phyloP scores from a whole-genome alignment of 192 early-diverging fungal species.

The Dimargaris cristalligena region DNA sequence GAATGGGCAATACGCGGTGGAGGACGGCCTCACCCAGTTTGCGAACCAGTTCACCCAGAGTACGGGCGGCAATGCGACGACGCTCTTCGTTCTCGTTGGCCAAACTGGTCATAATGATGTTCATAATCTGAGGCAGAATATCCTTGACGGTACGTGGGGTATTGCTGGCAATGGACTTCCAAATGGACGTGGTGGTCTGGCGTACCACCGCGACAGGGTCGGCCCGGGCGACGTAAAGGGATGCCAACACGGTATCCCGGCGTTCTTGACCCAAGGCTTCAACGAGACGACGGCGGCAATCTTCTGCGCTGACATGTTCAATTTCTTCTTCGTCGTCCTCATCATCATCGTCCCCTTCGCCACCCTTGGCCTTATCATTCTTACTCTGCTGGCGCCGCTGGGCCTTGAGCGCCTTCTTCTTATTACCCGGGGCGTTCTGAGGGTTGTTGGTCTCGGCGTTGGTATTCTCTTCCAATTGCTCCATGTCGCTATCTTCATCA shows the following conservation, averaged over 20 bases:
- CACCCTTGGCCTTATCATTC: constrained; percentile 15
- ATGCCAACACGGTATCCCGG: constrained; percentile 67
- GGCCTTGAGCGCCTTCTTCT: neutral
- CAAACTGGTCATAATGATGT: constrained; percentile 68
- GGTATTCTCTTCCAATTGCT: constrained; percentile 1
- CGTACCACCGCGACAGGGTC: constrained; percentile 70
- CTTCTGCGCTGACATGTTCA: neutral
- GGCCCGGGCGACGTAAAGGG: constrained; percentile 81
- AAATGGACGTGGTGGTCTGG: constrained; percentile 74
- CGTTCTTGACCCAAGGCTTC: constrained; percentile 74
- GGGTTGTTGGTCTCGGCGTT: constrained; percentile 11
- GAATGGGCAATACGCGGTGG: constrained; percentile 74
- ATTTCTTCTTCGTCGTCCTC: neutral
- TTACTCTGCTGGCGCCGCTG: neutral
- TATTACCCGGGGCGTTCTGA: neutral
- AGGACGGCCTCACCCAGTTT: constrained; percentile 87
- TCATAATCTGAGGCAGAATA: constrained; percentile 81
- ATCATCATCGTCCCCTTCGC: constrained; percentile 18
- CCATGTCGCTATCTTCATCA: constrained; percentile 34
- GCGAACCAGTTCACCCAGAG: constrained; percentile 82
- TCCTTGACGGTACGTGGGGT: constrained; percentile 95
- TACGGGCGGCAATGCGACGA: constrained; percentile 74
- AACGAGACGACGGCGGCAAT: constrained; percentile 25
- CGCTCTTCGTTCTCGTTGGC: constrained; percentile 58
- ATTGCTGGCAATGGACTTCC: constrained; percentile 91